Conservation (phyloP, 2,329 filamentous ascomycete species). For the Samsoniella hepiali region DNA sequence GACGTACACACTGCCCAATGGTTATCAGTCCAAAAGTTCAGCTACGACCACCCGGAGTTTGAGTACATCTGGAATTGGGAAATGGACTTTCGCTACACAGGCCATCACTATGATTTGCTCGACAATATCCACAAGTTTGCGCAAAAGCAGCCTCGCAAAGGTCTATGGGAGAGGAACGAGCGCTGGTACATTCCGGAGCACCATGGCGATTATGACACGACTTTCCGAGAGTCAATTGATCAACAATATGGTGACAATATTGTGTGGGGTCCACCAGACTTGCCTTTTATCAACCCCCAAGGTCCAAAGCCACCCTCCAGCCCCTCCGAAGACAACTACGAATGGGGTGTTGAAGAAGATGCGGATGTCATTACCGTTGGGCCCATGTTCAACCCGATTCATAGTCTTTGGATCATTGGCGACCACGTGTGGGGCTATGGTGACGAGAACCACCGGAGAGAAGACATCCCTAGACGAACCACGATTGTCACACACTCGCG, state of each 20-base stretch:
- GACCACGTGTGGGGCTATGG: conserved; percentile 66
- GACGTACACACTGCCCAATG: conserved; percentile 62
- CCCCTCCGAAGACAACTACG: conserved; percentile 62
- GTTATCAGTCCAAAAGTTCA: conserved; percentile 72
- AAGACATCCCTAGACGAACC: conserved; percentile 64
- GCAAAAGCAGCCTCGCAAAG: conserved; percentile 65
- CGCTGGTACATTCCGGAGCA: conserved; percentile 69
- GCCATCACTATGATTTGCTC: conserved; percentile 78
- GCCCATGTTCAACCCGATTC: conserved; percentile 73
- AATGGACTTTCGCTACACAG: conserved; percentile 74
- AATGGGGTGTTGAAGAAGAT: conserved; percentile 74
- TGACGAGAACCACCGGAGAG: conserved; percentile 45
- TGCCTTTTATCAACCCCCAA: conserved; percentile 58
- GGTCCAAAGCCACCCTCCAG: conserved; percentile 61
- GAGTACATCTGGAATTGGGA: conserved; percentile 88
- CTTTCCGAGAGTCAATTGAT: conserved; percentile 65
- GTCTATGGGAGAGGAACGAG: conserved; percentile 70
- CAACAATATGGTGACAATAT: conserved; percentile 47
- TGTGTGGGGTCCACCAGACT: conserved; percentile 63
- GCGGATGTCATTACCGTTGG: conserved; percentile 71
- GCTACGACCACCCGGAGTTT: conserved; percentile 72
- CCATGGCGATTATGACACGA: conserved; percentile 64
- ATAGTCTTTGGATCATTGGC: conserved; percentile 70
- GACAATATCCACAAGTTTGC: conserved; percentile 62
- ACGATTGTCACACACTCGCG: conserved; percentile 78